Base-by-base conservation (phyloP, 2,329 filamentous ascomycete genomes). In the Ophiosphaerella herpotricha region DNA sequence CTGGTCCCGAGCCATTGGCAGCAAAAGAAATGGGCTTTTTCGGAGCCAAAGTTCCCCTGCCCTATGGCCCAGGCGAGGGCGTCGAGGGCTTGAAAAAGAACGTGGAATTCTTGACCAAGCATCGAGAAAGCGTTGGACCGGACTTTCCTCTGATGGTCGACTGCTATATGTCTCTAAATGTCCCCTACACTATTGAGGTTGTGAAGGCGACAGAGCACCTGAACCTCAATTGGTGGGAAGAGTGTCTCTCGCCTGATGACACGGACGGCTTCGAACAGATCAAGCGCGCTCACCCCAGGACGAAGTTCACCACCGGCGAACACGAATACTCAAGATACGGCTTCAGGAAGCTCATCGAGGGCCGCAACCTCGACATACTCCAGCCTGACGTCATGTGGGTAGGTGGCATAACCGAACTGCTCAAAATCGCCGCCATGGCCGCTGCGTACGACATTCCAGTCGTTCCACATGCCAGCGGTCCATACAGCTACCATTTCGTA, bases 341-440 rank as follows among this genome's bases (percentile, higher is more conserved):
- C 26, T 97, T 97, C 84, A 89, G 93, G 61, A 95, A 96, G 79
- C 84, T 97, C 37, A 87, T 97, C 56, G 91, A 96, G 75, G 88
- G 88, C 48, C 90, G 91, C 60, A 95, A 96, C 75, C 79, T 97
- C 52, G 92, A 97, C 72, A 96, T 97, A 63, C 85, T 97, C 66
- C 92, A 96, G 77, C 92, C 92, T 12, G 92, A 97, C 68, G 91
- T 97, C 57, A 97, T 97, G 92, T 97, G 92, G 92, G 85, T 96
- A 12, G 92, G 92, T 55, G 92, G 92, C 54, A 74, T 97, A 80
- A 97, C 92, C 1, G 92, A 97, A 75, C 82, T 97, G 50, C 85
- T 97, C 59, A 94, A 91, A 75, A 88, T 97, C 44, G 84, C 91
- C 13, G 88, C 91, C 46, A 88, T 95, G 84, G 92, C 92, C 4